Conservation (phyloP, 139 green algal genomes). For the Chlorella sp. region DNA sequence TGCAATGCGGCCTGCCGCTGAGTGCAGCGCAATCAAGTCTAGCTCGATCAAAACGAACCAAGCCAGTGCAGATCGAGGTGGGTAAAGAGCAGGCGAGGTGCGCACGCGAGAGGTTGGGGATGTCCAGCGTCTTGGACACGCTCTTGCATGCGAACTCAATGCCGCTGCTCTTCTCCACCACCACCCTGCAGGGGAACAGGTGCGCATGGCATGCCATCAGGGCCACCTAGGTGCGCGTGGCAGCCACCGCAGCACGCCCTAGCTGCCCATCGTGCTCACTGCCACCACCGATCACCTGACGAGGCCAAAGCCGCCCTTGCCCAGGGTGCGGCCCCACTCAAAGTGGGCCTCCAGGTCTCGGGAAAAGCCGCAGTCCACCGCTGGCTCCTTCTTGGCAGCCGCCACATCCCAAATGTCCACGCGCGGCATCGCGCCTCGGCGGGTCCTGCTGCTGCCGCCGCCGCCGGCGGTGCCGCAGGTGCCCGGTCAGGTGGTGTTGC, state of each 20-base stretch:
- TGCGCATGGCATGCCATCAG: no score
- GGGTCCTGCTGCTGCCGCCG: not conserved
- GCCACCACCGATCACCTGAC: constrained; percentile 49
- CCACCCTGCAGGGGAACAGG: constrained; percentile 31
- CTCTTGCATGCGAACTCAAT: constrained; percentile 83
- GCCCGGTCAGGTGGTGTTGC: no score
- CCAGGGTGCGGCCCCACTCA: constrained; percentile 57
- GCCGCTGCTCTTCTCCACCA: constrained; percentile 58
- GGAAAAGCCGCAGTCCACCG: constrained; percentile 41
- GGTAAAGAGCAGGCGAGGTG: not conserved
- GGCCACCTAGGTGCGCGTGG: not conserved
- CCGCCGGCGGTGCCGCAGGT: no score
- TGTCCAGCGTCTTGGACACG: constrained; percentile 74
- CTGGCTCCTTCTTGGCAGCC: constrained; percentile 9
- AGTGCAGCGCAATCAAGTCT: no score
- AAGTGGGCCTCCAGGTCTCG: constrained; percentile 48
- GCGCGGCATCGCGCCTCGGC: constrained; percentile 17
- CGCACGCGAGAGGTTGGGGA: constrained; percentile 62
- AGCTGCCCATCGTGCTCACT: no score
- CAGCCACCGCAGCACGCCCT: not conserved
- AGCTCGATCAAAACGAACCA: no score
- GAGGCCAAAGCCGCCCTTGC: constrained; percentile 82
- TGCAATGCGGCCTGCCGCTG: no score
- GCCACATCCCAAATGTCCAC: constrained; percentile 52
- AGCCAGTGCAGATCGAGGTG: no score